Percentiles rank a stretch among this genome's conserved stretches.
Evolutionary conservation across 2,329 filamentous ascomycete genomes (phyloP).

Genomic region (Fusarium musae): DNA sequence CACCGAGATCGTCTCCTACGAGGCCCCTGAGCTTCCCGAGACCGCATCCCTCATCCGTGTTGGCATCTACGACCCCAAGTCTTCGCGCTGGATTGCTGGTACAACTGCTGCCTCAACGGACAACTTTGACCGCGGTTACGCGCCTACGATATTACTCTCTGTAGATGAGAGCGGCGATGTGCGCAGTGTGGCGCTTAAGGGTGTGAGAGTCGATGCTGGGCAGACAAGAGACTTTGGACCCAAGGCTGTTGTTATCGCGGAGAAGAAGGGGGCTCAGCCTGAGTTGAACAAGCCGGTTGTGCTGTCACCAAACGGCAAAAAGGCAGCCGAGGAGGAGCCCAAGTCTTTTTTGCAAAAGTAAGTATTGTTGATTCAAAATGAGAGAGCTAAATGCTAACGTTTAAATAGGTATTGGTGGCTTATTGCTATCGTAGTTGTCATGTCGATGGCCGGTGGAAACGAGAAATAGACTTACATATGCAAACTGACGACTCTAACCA

Average conservation of each 20-base stretch:
- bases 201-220: conserved; percentile 71
- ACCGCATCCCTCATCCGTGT: conserved; percentile 64
- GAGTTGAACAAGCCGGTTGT: conserved; percentile 73
- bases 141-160: conserved; percentile 65
- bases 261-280: conserved; percentile 63
- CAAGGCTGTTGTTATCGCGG: conserved; percentile 62
- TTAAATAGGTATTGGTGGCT: conserved; percentile 73
- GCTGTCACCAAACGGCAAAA: conserved; percentile 68
- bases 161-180: conserved; percentile 59
- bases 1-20: conserved; percentile 64
- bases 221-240: conserved; percentile 74
- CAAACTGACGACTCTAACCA: conserved; percentile 1
- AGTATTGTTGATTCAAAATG: conserved; percentile 42
- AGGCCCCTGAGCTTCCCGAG: conserved; percentile 64
- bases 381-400: conserved; percentile 48
- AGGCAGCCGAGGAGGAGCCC: conserved; percentile 65
- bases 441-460: conserved; percentile 65
- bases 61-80: conserved; percentile 64
- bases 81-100: conserved; percentile 62
- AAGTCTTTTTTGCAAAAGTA: conserved; percentile 76
- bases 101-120: conserved; percentile 65
- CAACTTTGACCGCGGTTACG: conserved; percentile 71
- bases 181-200: conserved; percentile 63
- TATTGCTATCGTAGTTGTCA: conserved; percentile 62
- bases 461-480: conserved; percentile 57